Conservation (phyloP, 2,329 filamentous ascomycete genomes). For the Cordyceps javanica region DNA sequence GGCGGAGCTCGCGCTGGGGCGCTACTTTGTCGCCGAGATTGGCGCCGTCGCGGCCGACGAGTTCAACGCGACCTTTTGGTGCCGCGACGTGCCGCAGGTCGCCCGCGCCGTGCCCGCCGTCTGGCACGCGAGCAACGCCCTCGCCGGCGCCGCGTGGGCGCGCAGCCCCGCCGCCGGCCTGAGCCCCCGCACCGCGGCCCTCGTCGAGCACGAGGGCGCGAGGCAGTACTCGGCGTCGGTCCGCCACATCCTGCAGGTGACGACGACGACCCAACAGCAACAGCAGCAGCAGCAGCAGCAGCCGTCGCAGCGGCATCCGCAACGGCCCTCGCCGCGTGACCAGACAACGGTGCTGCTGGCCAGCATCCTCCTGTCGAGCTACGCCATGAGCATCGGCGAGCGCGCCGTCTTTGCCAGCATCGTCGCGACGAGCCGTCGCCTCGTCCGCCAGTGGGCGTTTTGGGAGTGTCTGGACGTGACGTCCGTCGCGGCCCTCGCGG, state of each 20-base stretch:
- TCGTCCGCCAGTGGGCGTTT: neutral
- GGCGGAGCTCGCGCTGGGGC: neutral
- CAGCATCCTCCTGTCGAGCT: neutral
- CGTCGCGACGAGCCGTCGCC: neutral
- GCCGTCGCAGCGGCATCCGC: neutral
- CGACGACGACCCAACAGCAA: too few species aligned
- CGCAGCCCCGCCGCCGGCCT: neutral
- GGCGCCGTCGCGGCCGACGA: neutral
- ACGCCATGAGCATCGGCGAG: neutral
- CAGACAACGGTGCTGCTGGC: neutral
- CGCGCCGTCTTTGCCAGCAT: neutral
- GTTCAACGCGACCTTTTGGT: neutral
- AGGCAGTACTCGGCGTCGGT: neutral
- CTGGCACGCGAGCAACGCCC: constrained; percentile 1
- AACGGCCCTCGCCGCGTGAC: neutral
- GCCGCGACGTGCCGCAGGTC: neutral
- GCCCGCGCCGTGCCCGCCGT: neutral
- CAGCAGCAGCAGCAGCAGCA: too few species aligned
- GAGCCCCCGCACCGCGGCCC: neutral
- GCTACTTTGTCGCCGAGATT: neutral
- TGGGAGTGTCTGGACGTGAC: neutral
- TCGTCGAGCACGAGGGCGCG: neutral
- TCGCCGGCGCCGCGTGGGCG: neutral
- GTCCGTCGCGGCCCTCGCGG: neutral
- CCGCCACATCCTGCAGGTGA: neutral